A percentile compares a stretch with the other conserved stretches of the same genome.
Conservation (phyloP, 2,329 filamentous ascomycete species). For the Fusarium acutatum region DNA sequence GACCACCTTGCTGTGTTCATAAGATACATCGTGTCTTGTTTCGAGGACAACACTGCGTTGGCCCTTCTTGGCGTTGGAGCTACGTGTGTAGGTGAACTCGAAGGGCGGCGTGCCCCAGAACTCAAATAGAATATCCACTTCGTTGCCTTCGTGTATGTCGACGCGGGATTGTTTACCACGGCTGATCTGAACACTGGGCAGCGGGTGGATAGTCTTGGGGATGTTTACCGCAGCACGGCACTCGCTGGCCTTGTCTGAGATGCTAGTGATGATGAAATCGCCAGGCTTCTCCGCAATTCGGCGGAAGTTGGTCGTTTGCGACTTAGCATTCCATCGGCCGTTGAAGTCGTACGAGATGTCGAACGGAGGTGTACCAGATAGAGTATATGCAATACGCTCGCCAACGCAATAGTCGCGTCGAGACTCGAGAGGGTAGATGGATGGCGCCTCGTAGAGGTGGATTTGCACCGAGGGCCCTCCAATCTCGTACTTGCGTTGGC, state of each 20-base stretch:
- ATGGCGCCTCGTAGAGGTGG: conserved; percentile 90
- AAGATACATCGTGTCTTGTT: conserved; percentile 86
- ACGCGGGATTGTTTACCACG: conserved; percentile 82
- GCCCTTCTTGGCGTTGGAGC: conserved; percentile 82
- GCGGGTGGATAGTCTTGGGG: conserved; percentile 85
- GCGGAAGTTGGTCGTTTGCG: conserved; percentile 83
- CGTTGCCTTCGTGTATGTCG: conserved; percentile 96
- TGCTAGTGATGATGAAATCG: conserved; percentile 83
- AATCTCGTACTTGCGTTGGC: conserved; percentile 78
- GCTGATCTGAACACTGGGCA: conserved; percentile 90
- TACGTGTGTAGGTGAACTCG: conserved; percentile 96
- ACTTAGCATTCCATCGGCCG: conserved; percentile 80
- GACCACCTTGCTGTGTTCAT: conserved; percentile 83
- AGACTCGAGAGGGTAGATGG: conserved; percentile 86
- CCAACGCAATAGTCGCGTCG: conserved; percentile 93
- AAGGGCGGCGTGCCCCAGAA: conserved; percentile 97
- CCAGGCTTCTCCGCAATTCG: conserved; percentile 93
- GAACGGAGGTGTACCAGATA: conserved; percentile 91
- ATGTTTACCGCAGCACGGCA: conserved; percentile 84
- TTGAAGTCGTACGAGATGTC: conserved; percentile 93
- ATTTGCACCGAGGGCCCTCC: conserved; percentile 84
- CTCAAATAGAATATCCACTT: conserved; percentile 92
- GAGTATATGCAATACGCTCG: conserved; percentile 89
- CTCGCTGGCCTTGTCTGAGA: conserved; percentile 88
- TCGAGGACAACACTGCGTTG: conserved; percentile 85